Conservation (phyloP, 2,329 filamentous ascomycete genomes). For the Aspergillus niger region DNA sequence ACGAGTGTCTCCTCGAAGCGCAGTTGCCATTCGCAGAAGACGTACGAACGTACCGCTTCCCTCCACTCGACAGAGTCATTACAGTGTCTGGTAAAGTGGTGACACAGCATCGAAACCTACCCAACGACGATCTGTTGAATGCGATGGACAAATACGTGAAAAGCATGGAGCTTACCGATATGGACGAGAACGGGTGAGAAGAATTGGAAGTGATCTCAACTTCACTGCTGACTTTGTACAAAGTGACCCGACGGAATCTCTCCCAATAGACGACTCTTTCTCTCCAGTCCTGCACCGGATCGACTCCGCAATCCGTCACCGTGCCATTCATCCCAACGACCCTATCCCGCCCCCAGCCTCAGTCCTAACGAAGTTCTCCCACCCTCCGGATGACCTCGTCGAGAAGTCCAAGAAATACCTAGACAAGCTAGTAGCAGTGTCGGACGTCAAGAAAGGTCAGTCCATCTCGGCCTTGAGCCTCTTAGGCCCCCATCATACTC, state of each 20-base stretch:
- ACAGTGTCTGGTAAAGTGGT: constrained; percentile 82
- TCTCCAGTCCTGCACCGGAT: constrained; percentile 86
- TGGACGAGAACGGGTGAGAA: constrained; percentile 72
- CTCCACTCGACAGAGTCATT: constrained; percentile 81
- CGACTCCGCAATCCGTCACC: constrained; percentile 78
- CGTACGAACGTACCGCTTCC: constrained; percentile 84
- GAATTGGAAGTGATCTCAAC: not conserved
- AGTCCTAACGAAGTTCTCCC: constrained; percentile 70
- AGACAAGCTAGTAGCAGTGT: constrained; percentile 65
- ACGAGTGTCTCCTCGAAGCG: constrained; percentile 85
- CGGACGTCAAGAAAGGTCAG: constrained; percentile 80
- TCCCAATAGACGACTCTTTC: constrained; percentile 77
- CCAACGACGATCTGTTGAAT: constrained; percentile 69
- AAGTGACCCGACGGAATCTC: constrained; percentile 65
- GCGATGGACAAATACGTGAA: constrained; percentile 94
- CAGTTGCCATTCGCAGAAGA: constrained; percentile 94
- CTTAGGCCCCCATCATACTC: constrained; percentile 17
- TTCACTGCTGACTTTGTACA: constrained; percentile 10
- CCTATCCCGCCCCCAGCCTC: constrained; percentile 64
- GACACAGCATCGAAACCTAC: constrained; percentile 80
- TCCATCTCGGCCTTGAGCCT: not conserved
- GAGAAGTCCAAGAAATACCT: constrained; percentile 60
- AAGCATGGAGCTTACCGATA: constrained; percentile 78
- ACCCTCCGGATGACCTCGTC: constrained; percentile 69
- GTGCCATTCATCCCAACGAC: constrained; percentile 72